Base-by-base conservation (phyloP, 106 monocot species). In the Dioscorea dumetorum region DNA sequence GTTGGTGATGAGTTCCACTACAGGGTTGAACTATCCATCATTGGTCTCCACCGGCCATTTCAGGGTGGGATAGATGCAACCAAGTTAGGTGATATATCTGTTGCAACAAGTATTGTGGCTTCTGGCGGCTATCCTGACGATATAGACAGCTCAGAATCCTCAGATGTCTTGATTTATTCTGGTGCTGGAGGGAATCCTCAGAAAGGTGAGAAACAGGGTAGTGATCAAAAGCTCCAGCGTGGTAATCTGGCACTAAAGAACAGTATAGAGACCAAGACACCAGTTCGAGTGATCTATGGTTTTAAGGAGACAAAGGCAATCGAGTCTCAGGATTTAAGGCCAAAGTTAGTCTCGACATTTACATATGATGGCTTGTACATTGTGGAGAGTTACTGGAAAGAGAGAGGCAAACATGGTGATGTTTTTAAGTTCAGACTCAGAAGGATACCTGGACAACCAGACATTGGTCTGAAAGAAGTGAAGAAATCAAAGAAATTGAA, bases 1-100 rank as follows among this genome's bases (percentile, higher is more conserved):
- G 74, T 97, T 73, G 95, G 95, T 3, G 95, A 97, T 79, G 86
- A 97, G 59, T 97, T 97, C 61, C 86, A 84, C 5, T 97, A 77
- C 61, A 82, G 95, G 63, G 76, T 86, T 6, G 89, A 97, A 61
- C 82, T 97, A 20, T 70, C 81, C 10, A 74, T 92, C 10, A 78
- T 92, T 61, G 91, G 95, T 24, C 78, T 97, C 62, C 95, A 97
- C 60, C 82, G 84, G 19, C 86, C 86, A 60, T 89, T 70, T 72
- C 91, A 91, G 75, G 84, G 72, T 58, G 95, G 95, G 21, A 97
- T 97, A 61, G 91, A 89, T 82, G 78, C 0, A 19, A 59, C 28
- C 1, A 85, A 79, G 23, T 72, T 48, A 62, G 51, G 72, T 51
- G 79, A 76, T 8, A 49, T 28, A 16, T 20, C 61, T 50, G 56